Base-by-base conservation (phyloP, 176 grass and related monocot species). In the Oryza meridionalis region DNA sequence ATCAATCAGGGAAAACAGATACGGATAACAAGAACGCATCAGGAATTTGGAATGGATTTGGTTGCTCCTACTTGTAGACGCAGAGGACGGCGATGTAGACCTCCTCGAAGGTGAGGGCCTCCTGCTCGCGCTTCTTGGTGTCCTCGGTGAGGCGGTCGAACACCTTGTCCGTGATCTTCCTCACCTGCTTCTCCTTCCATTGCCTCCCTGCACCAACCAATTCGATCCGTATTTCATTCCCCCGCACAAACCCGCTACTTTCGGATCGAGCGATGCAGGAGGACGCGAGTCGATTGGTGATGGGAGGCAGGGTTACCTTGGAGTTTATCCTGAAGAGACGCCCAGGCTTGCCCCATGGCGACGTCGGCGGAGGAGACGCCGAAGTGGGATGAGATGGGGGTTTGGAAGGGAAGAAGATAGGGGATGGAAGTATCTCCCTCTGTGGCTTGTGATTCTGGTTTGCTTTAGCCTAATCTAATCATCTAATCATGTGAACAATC, bases 51-150 rank as follows among this genome's bases (percentile, higher is more conserved):
- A 66, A 70, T 26, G 10, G 8, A 11, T 14, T 14, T 7, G 1
- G 70, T 1, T 19, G 33, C 12, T 4, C n/a, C 61, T 94, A 99
- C 96, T 99, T 99, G 91, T 99, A 99, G 69, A 96, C 91, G 77
- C 87, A 88, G 68, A 99, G 96, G 74, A 99, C 93, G 84, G 96
- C 91, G 85, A 96, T 93, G 83, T 98, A 95, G 77, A 98, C 88
- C 69, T 95, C 86, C 47, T 91, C 84, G 84, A 98, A 98, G 70
- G 91, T 86, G 78, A 99, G 89, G 0, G 87, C 91, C 25, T 86
- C 83, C 66, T 82, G 61, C 26, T 91, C 79, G 81, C 65, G 86
- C 79, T 67, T 79, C 73, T 59, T 21, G 50, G 79, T 45, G 40
- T 86, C 87, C 9, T 95, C 91, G 31, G 77, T 93, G 21, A 98